phyloP scores from a whole-genome alignment of 1,284 basidiomycete genomes.

The Naganishia sp. region DNA sequence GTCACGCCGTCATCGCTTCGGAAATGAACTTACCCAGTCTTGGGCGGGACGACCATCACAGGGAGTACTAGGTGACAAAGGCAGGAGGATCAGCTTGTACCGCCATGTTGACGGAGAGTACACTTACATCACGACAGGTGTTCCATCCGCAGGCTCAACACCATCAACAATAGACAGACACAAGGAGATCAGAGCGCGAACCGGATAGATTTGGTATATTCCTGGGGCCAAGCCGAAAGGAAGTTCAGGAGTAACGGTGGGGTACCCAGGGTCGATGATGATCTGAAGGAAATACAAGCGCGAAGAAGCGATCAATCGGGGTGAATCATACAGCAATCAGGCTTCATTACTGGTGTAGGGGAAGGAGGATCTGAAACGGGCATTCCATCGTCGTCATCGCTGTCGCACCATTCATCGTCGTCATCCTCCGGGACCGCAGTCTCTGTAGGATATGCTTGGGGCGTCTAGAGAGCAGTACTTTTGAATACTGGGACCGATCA shows the following conservation, averaged over 20 bases:
- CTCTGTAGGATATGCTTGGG: background rate
- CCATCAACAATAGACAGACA: slow-evolving; percentile 10
- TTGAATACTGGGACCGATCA: background rate
- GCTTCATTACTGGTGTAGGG: too few species aligned
- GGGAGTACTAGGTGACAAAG: background rate
- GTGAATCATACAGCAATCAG: too few species aligned
- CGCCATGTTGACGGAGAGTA: background rate
- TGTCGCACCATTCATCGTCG: slow-evolving; percentile 3
- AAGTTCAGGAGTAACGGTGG: background rate
- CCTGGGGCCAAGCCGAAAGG: background rate
- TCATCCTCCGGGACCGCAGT: background rate
- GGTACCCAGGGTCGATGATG: background rate
- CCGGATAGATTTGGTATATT: slow-evolving; percentile 13
- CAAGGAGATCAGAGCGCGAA: slow-evolving; percentile 4
- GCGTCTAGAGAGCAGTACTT: background rate
- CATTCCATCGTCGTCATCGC: slow-evolving; percentile 1
- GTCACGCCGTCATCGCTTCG: background rate
- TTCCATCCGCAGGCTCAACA: slow-evolving; percentile 13
- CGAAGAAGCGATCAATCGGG: too few species aligned
- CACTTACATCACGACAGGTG: slow-evolving; percentile 9
- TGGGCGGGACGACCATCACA: slow-evolving; percentile 11
- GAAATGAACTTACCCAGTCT: slow-evolving; percentile 13
- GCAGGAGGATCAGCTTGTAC: too few species aligned
- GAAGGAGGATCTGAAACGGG: background rate
- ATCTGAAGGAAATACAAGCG: background rate